Conservation (phyloP, 2,329 filamentous ascomycete species). For the Pseudocercospora cruenta region DNA sequence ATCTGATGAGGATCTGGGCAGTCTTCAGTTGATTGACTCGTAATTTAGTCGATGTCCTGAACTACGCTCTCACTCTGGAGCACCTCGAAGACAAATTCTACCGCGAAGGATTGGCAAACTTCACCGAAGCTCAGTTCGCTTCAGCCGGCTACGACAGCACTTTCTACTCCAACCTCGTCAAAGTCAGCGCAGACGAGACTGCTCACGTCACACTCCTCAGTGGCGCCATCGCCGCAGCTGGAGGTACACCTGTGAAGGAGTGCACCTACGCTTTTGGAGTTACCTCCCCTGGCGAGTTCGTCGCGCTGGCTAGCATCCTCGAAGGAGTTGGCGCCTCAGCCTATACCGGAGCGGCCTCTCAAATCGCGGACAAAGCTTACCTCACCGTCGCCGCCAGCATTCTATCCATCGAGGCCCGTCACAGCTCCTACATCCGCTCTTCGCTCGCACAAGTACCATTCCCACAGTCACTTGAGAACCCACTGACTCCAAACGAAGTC, state of each 20-base stretch:
- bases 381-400: slow-evolving; percentile 64
- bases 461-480: slow-evolving; percentile 63
- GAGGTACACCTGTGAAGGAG: slow-evolving; percentile 56
- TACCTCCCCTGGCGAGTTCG: slow-evolving; percentile 53
- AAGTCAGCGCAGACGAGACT: slow-evolving; percentile 60
- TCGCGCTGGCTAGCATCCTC: slow-evolving; percentile 56
- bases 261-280: slow-evolving; percentile 54
- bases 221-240: slow-evolving; percentile 48
- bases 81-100: slow-evolving; percentile 65
- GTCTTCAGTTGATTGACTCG: slow-evolving; percentile 10
- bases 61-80: slow-evolving; percentile 49
- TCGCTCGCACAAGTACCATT: slow-evolving; percentile 47
- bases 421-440: slow-evolving; percentile 56
- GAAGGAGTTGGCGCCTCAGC: slow-evolving; percentile 62
- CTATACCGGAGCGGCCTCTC: slow-evolving; percentile 64
- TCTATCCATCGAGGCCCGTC: slow-evolving; percentile 65
- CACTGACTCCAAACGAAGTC: slow-evolving; percentile 62
- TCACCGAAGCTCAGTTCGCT: slow-evolving; percentile 13
- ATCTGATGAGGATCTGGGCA: neutral
- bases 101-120: slow-evolving; percentile 47
- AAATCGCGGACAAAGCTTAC: slow-evolving; percentile 62
- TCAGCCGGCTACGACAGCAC: slow-evolving; percentile 41
- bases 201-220: slow-evolving; percentile 61
- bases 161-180: slow-evolving; percentile 62
- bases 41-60: slow-evolving; percentile 35